Percentiles rank a stretch among this genome's conserved stretches.
phyloP scores from a whole-genome alignment of 1,284 basidiomycete genomes.

The Ustilago lituana region DNA sequence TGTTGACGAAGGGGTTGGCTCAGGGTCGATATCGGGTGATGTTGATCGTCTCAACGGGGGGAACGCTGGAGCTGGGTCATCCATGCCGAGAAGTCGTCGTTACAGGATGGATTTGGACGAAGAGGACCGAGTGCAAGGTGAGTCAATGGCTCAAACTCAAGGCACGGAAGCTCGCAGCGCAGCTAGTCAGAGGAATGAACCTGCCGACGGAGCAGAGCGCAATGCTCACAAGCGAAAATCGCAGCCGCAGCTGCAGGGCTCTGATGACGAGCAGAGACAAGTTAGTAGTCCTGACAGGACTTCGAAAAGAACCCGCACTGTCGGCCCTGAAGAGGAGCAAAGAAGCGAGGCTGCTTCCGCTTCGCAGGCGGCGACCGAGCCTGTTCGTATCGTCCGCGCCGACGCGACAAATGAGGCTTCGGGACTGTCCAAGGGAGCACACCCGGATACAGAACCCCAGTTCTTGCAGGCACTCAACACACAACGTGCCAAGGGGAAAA shows the following conservation, averaged over 20 bases:
- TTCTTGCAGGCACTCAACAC: conserved; percentile 57
- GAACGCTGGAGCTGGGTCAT: background rate
- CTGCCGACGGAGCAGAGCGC: background rate
- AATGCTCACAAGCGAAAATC: conserved; percentile 22
- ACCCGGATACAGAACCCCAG: conserved; percentile 44
- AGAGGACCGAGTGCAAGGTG: conserved; percentile 29
- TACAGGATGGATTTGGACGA: conserved; percentile 52
- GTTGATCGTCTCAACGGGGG: background rate
- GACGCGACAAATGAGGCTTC: conserved; percentile 1
- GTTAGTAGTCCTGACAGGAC: background rate
- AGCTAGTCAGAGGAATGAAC: background rate
- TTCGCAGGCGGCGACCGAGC: too few species aligned
- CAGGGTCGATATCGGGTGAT: background rate
- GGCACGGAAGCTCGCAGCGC: background rate
- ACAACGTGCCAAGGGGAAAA: conserved; percentile 40
- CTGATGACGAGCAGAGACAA: background rate
- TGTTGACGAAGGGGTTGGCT: background rate
- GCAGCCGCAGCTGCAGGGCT: conserved; percentile 4
- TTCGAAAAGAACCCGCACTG: conserved; percentile 18
- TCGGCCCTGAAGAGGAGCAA: background rate
- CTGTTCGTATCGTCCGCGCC: conserved; percentile 21
- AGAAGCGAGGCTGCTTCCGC: background rate
- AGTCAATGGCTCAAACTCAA: conserved; percentile 12
- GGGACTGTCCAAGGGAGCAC: conserved; percentile 23
- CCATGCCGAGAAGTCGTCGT: conserved; percentile 26